These are phyloP conservation scores for Ocimum tenuiflorum DNA, from an alignment of 257 asterid genomes.

Conservation along the genomic window DNA sequence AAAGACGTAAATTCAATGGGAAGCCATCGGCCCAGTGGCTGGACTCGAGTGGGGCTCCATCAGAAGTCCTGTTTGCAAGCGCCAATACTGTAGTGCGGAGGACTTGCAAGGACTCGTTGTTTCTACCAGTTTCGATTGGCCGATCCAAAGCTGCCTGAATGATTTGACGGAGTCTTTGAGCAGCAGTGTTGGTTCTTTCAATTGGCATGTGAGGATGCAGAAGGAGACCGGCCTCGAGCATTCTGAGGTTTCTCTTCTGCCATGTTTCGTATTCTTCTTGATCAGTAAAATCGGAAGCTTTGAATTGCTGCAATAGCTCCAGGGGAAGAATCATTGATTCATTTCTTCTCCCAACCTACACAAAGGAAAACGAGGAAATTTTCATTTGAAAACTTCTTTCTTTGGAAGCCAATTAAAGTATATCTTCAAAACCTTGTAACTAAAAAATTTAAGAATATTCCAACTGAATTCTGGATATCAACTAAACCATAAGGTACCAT, in stretches of 20 bases:
- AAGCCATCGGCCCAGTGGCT: constrained; percentile 98
- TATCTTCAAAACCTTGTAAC: constrained; percentile 4
- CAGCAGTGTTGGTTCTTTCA: constrained; percentile 62
- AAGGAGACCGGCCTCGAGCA: constrained; percentile 93
- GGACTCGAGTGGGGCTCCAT: constrained; percentile 61
- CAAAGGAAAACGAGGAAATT: not conserved
- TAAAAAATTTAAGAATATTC: not conserved
- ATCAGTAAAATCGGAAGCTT: constrained; percentile 83
- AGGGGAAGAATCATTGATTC: constrained; percentile 85
- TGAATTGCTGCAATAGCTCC: constrained; percentile 96
- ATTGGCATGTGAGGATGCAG: constrained; percentile 76
- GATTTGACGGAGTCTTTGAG: constrained; percentile 70
- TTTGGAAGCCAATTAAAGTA: not conserved
- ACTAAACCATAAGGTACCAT: not conserved
- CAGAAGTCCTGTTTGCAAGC: constrained; percentile 73
- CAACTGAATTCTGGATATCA: not conserved
- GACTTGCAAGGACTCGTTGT: constrained; percentile 95
- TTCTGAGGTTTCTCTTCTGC: constrained; percentile 88
- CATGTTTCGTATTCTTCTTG: constrained; percentile 77
- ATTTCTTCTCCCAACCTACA: constrained; percentile 71
- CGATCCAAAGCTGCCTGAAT: constrained; percentile 69
- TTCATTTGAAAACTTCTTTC: not conserved
- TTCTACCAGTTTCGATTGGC: constrained; percentile 97
- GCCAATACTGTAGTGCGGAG: constrained; percentile 81
- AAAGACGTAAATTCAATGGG: constrained; percentile 87